phyloP scores from a whole-genome alignment of 352 stramenopile species.

The Phytophthora pini region DNA sequence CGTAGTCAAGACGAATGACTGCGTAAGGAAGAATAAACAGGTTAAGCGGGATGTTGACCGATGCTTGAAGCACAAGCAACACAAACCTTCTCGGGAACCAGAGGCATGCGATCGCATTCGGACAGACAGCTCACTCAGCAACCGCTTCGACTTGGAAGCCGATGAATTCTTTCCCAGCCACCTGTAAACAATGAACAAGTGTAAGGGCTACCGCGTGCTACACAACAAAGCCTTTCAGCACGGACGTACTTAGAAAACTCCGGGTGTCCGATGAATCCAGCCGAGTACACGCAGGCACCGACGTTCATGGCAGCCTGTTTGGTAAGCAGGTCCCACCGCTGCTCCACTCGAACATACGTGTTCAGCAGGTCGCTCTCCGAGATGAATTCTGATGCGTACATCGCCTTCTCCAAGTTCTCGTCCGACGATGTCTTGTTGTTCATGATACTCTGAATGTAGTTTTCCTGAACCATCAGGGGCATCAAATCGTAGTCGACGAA shows the following conservation, averaged over 20 bases:
- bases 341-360: slow-evolving; percentile 78
- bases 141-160: slow-evolving; percentile 93
- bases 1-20: slow-evolving; percentile 90
- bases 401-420: slow-evolving; percentile 84
- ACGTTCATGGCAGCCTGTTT: slow-evolving; percentile 93
- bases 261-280: slow-evolving; percentile 89
- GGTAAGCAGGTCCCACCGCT: slow-evolving; percentile 96
- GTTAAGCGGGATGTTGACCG: too few relatives aligned
- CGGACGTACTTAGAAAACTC: slow-evolving; percentile 89
- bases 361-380: slow-evolving; percentile 85
- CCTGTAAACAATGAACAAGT: slow-evolving; percentile 59
- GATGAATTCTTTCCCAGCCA: slow-evolving; percentile 99
- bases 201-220: not conserved
- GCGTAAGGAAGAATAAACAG: not conserved
- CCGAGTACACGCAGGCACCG: slow-evolving; percentile 77
- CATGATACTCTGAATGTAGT: slow-evolving; percentile 88
- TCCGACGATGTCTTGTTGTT: slow-evolving; percentile 69
- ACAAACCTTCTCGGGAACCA: slow-evolving; percentile 80
- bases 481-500: slow-evolving; percentile 99
- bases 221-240: not conserved
- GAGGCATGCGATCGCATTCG: slow-evolving; percentile 92
- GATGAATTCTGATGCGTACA: slow-evolving; percentile 93
- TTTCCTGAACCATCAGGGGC: slow-evolving; percentile 96
- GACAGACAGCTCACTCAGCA: slow-evolving; percentile 96
- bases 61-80: not conserved